These are phyloP conservation scores for Purpureocillium lavendulum DNA, from an alignment of 2,329 filamentous ascomycete genomes.

Conservation along the genomic window DNA sequence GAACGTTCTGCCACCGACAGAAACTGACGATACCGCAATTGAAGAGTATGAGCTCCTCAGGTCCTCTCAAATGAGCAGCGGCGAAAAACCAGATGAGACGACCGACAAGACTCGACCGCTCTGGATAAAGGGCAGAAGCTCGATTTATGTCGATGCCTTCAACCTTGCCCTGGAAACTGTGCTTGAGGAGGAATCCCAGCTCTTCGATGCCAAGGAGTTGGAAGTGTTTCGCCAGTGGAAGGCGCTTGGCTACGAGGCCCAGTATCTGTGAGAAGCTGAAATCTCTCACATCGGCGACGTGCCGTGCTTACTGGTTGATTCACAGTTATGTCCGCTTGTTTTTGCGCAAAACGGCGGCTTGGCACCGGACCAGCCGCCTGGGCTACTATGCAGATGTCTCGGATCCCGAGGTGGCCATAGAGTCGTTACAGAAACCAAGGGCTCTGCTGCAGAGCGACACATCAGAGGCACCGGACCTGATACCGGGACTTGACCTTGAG, in stretches of 20 bases:
- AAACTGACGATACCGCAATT: slow-evolving; percentile 63
- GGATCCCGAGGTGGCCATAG: slow-evolving; percentile 59
- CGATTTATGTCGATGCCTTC: slow-evolving; percentile 96
- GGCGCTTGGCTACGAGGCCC: slow-evolving; percentile 68
- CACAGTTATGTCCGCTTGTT: slow-evolving; percentile 83
- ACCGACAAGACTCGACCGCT: slow-evolving; percentile 27
- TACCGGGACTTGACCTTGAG: slow-evolving; percentile 27
- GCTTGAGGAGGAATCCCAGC: slow-evolving; percentile 75
- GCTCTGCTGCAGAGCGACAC: slow-evolving; percentile 37
- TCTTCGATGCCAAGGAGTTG: slow-evolving; percentile 76
- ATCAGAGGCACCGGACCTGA: slow-evolving; percentile 7
- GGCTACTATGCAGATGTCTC: slow-evolving; percentile 78
- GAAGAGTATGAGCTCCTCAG: slow-evolving; percentile 68
- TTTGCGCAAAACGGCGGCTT: slow-evolving; percentile 80
- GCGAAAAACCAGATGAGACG: slow-evolving; percentile 29
- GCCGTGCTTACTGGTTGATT: not conserved
- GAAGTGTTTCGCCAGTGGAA: slow-evolving; percentile 72
- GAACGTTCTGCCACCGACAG: slow-evolving; percentile 57
- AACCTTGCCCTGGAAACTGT: slow-evolving; percentile 88
- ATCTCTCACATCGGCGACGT: not conserved
- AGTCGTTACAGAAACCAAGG: slow-evolving; percentile 50
- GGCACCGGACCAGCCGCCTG: slow-evolving; percentile 75
- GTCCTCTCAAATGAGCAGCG: slow-evolving; percentile 37
- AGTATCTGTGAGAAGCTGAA: slow-evolving; percentile 66
- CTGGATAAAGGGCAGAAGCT: slow-evolving; percentile 73